Percentiles rank a stretch among this genome's conserved stretches.
These are phyloP conservation scores for Ceratocystiopsis minuta DNA, from an alignment of 2,329 filamentous ascomycete species.

Conservation along the genomic window DNA sequence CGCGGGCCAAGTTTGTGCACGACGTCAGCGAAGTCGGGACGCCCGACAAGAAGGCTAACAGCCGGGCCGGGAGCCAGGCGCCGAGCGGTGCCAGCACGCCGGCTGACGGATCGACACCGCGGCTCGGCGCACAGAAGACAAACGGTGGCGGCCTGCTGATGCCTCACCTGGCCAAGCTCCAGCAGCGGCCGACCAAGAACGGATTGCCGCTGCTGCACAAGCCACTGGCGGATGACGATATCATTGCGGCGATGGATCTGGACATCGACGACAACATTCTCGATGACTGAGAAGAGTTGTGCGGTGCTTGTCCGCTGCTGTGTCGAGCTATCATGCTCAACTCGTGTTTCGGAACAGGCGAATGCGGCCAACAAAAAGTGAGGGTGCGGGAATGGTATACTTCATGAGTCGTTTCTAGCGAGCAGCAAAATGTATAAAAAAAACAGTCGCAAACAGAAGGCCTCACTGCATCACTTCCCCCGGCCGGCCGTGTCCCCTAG, in stretches of 20 bases:
- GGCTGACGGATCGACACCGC: conserved; percentile 28
- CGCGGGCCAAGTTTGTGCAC: conserved; percentile 49
- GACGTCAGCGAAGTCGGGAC: conserved; percentile 32
- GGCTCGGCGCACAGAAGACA: conserved; percentile 23
- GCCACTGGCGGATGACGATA: conserved; percentile 75
- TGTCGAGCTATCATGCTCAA: too few species aligned
- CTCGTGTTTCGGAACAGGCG: too few species aligned
- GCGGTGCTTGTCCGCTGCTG: too few species aligned
- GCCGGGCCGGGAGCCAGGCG: conserved; percentile 20
- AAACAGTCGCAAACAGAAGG: too few species aligned
- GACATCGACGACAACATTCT: conserved; percentile 77
- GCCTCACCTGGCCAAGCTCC: conserved; percentile 35
- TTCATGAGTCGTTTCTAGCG: too few species aligned
- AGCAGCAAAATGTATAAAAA: too few species aligned
- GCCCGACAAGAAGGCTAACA: conserved; percentile 25
- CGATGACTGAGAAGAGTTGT: conserved; percentile 1
- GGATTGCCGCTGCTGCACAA: conserved; percentile 54
- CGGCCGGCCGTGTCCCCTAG: too few species aligned
- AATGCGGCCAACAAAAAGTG: too few species aligned
- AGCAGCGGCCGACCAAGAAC: conserved; percentile 34
- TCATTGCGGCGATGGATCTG: conserved; percentile 75
- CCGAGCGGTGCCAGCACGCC: conserved; percentile 31
- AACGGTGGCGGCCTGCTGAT: conserved; percentile 18
- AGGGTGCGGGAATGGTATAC: too few species aligned
- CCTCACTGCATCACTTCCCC: too few species aligned